These are phyloP conservation scores for Drosera spatulata DNA, from an alignment of 179 eudicot species.

Conservation along the genomic window DNA sequence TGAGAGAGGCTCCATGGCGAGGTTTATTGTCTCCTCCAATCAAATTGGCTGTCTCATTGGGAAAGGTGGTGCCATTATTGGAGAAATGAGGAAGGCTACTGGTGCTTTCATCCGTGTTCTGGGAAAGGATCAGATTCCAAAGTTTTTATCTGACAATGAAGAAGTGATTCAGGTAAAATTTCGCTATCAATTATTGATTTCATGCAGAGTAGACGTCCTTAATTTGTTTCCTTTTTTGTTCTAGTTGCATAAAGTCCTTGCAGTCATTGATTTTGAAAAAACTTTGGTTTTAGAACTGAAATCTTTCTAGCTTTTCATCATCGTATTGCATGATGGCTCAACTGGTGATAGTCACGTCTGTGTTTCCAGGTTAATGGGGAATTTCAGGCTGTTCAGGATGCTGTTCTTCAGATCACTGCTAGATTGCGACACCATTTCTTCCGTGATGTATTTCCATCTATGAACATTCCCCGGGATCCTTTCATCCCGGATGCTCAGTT, in stretches of 20 bases:
- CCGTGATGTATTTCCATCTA: conserved; percentile 72
- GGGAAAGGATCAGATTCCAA: conserved; percentile 77
- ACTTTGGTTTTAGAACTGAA: no score
- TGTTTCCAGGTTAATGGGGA: conserved; percentile 74
- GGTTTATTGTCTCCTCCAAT: conserved; percentile 69
- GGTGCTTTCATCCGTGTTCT: conserved; percentile 83
- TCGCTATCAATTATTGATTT: neutral
- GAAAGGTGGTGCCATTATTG: conserved; percentile 80
- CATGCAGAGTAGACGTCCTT: neutral
- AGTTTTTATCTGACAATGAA: conserved; percentile 62
- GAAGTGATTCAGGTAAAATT: conserved; percentile 80
- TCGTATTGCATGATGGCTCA: no score
- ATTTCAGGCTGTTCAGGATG: conserved; percentile 68
- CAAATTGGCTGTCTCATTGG: conserved; percentile 98
- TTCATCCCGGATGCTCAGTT: conserved; percentile 56
- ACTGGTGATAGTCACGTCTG: neutral
- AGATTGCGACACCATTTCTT: conserved; percentile 70
- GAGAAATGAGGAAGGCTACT: conserved; percentile 84
- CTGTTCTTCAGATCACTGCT: conserved; percentile 73
- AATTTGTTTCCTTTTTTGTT: neutral
- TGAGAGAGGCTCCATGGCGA: conserved; percentile 49
- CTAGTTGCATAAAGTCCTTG: no score
- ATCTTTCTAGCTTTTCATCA: no score
- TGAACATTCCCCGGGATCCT: conserved; percentile 32
- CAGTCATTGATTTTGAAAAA: no score